phyloP scores from a whole-genome alignment of 768 basidiomycete genomes.

The Suillus fuscotomentosus region DNA sequence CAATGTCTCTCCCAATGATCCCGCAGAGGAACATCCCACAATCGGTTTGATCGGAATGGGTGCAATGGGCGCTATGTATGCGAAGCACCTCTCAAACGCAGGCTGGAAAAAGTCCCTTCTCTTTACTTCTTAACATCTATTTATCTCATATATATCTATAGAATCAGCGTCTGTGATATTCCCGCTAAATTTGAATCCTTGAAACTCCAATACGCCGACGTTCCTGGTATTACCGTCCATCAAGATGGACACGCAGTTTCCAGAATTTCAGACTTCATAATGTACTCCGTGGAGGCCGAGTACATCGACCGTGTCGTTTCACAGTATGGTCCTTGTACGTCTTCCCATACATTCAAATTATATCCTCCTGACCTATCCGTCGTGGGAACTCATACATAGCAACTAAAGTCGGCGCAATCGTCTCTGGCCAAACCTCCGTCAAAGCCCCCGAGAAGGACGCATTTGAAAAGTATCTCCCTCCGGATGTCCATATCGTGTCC shows the following conservation, averaged over 20 bases:
- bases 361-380: slow-evolving; percentile 3
- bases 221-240: slow-evolving; percentile 64
- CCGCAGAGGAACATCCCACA: slow-evolving; percentile 57
- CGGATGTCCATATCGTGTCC: slow-evolving; percentile 86
- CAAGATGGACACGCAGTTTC: slow-evolving; percentile 87
- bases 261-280: slow-evolving; percentile 86
- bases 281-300: slow-evolving; percentile 95
- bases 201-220: slow-evolving; percentile 53
- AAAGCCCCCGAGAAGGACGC: slow-evolving; percentile 92
- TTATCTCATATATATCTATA: slow-evolving; percentile 28
- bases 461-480: slow-evolving; percentile 85
- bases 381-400: slow-evolving; percentile 44
- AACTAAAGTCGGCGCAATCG: slow-evolving; percentile 88
- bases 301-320: slow-evolving; percentile 80
- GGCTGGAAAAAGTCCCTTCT: slow-evolving; percentile 77
- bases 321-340: slow-evolving; percentile 88
- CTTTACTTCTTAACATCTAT: slow-evolving; percentile 14
- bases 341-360: background rate
- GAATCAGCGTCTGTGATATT: slow-evolving; percentile 88
- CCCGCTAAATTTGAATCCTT: slow-evolving; percentile 71
- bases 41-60: slow-evolving; percentile 98
- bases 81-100: slow-evolving; percentile 66
- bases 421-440: slow-evolving; percentile 95
- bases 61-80: slow-evolving; percentile 96
- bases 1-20: slow-evolving; percentile 32